A percentile compares a stretch with the other conserved stretches of the same genome.
phyloP scores from a whole-genome alignment of 495 filamentous ascomycete genomes.

The Hypoxylon cercidicola region DNA sequence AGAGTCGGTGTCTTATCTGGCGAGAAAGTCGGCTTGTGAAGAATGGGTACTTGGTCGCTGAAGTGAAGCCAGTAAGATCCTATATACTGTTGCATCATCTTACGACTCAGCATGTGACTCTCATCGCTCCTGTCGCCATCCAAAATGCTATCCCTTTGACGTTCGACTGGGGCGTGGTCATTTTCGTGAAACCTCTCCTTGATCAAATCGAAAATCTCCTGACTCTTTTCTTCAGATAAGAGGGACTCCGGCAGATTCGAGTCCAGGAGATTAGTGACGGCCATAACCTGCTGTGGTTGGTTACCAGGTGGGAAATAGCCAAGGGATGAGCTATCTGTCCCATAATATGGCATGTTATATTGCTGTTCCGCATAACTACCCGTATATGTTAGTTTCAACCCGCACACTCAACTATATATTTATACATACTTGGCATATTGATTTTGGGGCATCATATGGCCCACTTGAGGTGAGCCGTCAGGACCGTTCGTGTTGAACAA shows the following conservation, averaged over 20 bases:
- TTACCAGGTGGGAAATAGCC: conserved; percentile 62
- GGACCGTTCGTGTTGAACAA: conserved; percentile 76
- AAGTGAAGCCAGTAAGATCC: conserved; percentile 95
- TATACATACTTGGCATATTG: conserved; percentile 58
- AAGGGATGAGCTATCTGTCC: conserved; percentile 51
- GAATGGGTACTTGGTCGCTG: conserved; percentile 91
- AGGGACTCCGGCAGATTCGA: conserved; percentile 79
- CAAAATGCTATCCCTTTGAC: conserved; percentile 80
- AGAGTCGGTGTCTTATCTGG: conserved; percentile 86
- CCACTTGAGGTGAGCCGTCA: conserved; percentile 54
- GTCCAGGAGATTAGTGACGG: conserved; percentile 89
- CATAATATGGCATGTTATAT: conserved; percentile 60
- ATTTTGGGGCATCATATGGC: conserved; percentile 58
- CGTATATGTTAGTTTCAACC: conserved; percentile 37
- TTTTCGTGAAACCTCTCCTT: conserved; percentile 82
- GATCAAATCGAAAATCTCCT: conserved; percentile 87
- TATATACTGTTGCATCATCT: conserved; percentile 96
- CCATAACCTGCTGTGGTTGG: conserved; percentile 82
- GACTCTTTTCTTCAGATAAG: conserved; percentile 87
- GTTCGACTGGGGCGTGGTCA: conserved; percentile 75
- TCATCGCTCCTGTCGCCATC: conserved; percentile 79
- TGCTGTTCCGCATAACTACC: conserved; percentile 62
- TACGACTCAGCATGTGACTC: conserved; percentile 81
- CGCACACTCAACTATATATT: neutral
- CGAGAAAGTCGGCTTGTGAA: conserved; percentile 93